Evolutionary conservation across 768 basidiomycete genomes (phyloP).

Genomic region (Boletus bicolor): DNA sequence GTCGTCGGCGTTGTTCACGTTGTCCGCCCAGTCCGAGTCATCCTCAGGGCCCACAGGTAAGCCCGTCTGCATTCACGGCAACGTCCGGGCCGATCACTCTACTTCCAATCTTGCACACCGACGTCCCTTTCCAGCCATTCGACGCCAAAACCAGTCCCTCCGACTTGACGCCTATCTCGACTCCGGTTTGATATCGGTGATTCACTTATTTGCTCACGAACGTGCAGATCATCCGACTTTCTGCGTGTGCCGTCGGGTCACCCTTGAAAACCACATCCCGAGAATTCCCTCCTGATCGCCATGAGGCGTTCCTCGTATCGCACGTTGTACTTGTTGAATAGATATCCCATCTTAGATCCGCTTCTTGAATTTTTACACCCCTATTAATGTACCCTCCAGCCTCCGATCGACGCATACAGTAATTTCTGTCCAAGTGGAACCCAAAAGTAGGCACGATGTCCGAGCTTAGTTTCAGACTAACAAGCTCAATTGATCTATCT

Average conservation of each 20-base stretch:
- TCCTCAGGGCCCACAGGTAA: not conserved
- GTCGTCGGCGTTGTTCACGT: slow-evolving; percentile 3
- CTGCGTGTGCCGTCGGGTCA: slow-evolving; percentile 6
- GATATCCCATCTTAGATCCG: slow-evolving; percentile 1
- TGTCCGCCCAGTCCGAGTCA: not conserved
- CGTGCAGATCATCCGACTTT: slow-evolving; percentile 1
- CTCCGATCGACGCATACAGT: slow-evolving; percentile 2
- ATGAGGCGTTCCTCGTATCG: not conserved
- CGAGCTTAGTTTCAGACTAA: no score
- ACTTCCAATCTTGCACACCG: slow-evolving; percentile 18
- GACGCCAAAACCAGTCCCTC: slow-evolving; percentile 9
- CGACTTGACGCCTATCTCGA: not conserved
- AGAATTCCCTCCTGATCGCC: slow-evolving; percentile 11
- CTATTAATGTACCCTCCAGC: not conserved
- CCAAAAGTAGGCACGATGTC: not conserved
- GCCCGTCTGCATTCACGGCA: slow-evolving; percentile 8
- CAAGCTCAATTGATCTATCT: no score
- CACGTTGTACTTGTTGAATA: not conserved
- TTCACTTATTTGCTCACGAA: slow-evolving; percentile 4
- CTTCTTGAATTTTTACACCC: not conserved
- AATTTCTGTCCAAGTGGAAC: not conserved
- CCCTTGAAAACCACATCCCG: slow-evolving; percentile 7
- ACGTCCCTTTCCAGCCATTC: slow-evolving; percentile 1
- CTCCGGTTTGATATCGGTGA: not conserved
- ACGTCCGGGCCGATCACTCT: slow-evolving; percentile 12